Evolutionary conservation across 108 stramenopile genomes (phyloP).

Genomic region (Aurantiochytrium sp.): DNA sequence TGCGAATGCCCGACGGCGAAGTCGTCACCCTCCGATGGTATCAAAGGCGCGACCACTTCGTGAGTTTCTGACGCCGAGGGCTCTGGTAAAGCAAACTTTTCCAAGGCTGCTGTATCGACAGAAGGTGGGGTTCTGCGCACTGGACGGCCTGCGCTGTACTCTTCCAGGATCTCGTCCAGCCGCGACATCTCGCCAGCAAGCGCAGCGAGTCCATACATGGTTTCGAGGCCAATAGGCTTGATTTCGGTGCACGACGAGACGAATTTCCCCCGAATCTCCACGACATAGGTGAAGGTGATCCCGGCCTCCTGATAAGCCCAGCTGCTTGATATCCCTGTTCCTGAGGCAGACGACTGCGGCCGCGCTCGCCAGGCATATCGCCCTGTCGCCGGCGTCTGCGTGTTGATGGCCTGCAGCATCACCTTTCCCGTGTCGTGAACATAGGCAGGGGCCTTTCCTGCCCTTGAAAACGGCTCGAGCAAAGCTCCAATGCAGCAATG

Average conservation of each 20-base stretch:
- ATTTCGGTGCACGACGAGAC: not conserved
- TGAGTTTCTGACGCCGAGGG: too few relatives aligned
- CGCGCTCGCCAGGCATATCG: not conserved
- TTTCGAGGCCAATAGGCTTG: not conserved
- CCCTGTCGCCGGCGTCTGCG: not conserved
- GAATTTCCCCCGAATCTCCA: not conserved
- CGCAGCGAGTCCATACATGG: not conserved
- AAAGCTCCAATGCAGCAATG: slow-evolving; percentile 15
- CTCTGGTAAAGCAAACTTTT: too few relatives aligned
- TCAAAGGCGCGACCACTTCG: too few relatives aligned
- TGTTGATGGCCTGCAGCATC: not conserved
- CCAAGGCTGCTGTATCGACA: too few relatives aligned
- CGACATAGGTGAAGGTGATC: not conserved
- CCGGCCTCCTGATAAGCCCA: not conserved
- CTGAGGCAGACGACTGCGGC: not conserved
- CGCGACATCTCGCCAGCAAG: not conserved
- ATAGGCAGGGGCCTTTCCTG: not conserved
- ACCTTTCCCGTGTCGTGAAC: not conserved
- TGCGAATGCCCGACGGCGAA: too few relatives aligned
- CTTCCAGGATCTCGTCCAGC: not conserved
- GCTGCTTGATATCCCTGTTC: not conserved
- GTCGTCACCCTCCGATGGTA: too few relatives aligned
- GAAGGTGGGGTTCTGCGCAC: too few relatives aligned
- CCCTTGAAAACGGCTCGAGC: not conserved
- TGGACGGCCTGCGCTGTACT: not conserved